Base-by-base conservation (phyloP, 805 yeast genomes). In the Zygoascus ofunaensis region DNA sequence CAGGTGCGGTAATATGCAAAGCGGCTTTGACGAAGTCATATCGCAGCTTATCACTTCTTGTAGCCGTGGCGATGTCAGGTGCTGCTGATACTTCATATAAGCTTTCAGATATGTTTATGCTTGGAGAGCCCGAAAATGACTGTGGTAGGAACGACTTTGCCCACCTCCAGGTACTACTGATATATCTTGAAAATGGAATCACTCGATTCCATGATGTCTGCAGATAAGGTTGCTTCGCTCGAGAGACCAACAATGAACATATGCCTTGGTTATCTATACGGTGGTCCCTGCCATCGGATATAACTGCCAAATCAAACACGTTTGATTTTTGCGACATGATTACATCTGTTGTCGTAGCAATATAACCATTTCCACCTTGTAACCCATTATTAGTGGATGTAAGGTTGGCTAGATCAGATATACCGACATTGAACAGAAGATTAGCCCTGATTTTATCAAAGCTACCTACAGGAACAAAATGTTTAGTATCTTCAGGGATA, bases 291-390 rank as follows among this genome's bases (percentile, higher is more conserved):
- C 33, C 18, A 32, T n/a, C 15, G 34, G 43, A 19, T 22, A 55
- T 56, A 8, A 72, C 55, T 1, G 69, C 56, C 34, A 64, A 54
- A 54, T 81, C 86, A 55, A 73, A 80, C 3, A 77, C 51, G 8
- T 66, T 63, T 14, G 55, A 55, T 50, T 79, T 80, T 48, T 71
- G 76, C 53, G 79, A 63, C 26, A 82, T 61, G 20, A 83, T 74
- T 37, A 75, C 80, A 55, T 83, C 94, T 19, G 80, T 73, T 1
- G 90, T 79, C 4, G 76, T 67, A 2, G 80, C 87, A 34, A 80
- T 64, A 52, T 64, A 80, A 14, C 56, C 49, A 2, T 26, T 26
- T 26, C 30, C 30, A 8, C 30, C 30, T 8, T 26, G 10, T 8
- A 8, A 8, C 12, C 30, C 30, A 12, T 35, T 10, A 35, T 40